Base-by-base conservation (phyloP, 1,139 yeast species). In the Blastobotrys proliferans region DNA sequence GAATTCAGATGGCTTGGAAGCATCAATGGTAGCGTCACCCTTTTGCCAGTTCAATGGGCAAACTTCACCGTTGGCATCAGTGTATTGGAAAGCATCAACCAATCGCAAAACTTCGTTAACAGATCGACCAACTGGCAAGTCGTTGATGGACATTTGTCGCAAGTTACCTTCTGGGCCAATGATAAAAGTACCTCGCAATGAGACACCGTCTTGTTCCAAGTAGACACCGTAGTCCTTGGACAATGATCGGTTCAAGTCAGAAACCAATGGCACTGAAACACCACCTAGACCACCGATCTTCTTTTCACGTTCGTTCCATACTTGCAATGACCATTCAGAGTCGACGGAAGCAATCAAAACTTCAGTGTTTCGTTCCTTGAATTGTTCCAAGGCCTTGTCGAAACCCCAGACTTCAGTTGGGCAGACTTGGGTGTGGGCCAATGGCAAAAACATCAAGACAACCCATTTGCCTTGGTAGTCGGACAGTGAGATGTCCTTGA, bases 41-140 rank as follows among this genome's bases (percentile, higher is more conserved):
- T 94, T 90, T 61, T 86, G 85, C 97, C 98, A 92, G 94, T 88
- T 90, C 69, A 97, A 97, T 46, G 97, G 97, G 74, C 95, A 86
- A 58, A 92, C 97, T 73, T 92, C 95, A 73, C 97, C 96, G 79
- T 90, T 74, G 78, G 86, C 83, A 72, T 90, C 96, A 63, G 95
- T 83, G 87, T 92, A 88, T 77, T 90, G 94, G 95, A 92, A 90
- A 61, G 97, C 97, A 68, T 92, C 97, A 56, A 92, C 80, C 68
- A 92, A 81, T 83, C 98, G 88, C 67, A 86, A 77, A 58, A 97
- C 84, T 78, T 92, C 98, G 56, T 88, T 96, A 57, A 90, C 97
- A 62, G 87, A 84, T 79, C 98, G 88, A 70, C 98, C 98, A 58
- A 92, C 98, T 68, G 97, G 96, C 69, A 90, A 83, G 70, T 92